These are phyloP conservation scores for Epichloe baconii DNA, from an alignment of 2,329 filamentous ascomycete species.

Conservation along the genomic window DNA sequence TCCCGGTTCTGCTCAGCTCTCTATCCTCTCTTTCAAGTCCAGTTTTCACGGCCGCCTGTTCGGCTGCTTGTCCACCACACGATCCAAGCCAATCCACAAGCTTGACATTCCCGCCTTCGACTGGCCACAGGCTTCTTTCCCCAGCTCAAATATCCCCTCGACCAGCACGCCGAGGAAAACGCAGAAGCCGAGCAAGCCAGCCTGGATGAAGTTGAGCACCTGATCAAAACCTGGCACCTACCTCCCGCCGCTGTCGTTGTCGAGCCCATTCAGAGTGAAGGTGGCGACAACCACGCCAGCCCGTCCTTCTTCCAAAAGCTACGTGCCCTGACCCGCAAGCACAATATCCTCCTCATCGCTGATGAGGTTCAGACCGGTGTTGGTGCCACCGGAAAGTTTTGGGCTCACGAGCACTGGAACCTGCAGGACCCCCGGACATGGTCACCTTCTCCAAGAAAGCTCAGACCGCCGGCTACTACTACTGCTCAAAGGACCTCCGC, in stretches of 20 bases:
- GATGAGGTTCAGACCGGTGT: constrained; percentile 92
- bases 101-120: constrained; percentile 89
- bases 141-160: constrained; percentile 71
- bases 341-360: constrained; percentile 74
- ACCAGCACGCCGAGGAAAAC: constrained; percentile 68
- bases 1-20: constrained; percentile 63
- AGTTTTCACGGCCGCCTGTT: constrained; percentile 88
- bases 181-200: constrained; percentile 68
- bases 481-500: constrained; percentile 61
- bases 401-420: constrained; percentile 94
- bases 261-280: constrained; percentile 88
- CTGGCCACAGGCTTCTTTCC: constrained; percentile 87
- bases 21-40: constrained; percentile 78
- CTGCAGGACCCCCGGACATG: constrained; percentile 73
- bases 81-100: constrained; percentile 90
- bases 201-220: constrained; percentile 68
- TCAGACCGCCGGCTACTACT: constrained; percentile 89
- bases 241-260: constrained; percentile 73
- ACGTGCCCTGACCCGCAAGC: constrained; percentile 63
- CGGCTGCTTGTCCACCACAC: constrained; percentile 74
- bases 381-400: constrained; percentile 87
- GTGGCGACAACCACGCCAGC: constrained; percentile 87
- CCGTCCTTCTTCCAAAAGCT: constrained; percentile 77
- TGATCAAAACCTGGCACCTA: constrained; percentile 66
- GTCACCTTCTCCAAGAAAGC: constrained; percentile 95